phyloP scores from a whole-genome alignment of 163 green algal species.

The Chloromonas sp. region DNA sequence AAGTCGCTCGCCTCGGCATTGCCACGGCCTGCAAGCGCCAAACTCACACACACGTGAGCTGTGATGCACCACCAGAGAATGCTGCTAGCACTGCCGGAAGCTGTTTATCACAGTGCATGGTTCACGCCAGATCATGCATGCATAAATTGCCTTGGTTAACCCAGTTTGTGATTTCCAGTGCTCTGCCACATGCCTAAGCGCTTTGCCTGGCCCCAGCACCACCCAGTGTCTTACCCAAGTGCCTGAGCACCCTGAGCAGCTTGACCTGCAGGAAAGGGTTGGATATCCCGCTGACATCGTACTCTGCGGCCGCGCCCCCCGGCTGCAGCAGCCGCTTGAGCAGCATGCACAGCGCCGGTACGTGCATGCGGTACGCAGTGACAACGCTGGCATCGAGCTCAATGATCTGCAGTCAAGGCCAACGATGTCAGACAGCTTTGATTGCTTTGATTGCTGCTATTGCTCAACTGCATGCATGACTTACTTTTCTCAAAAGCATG shows the following conservation, averaged over 20 bases:
- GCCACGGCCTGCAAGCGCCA: slow-evolving; percentile 43
- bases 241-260: slow-evolving; percentile 81
- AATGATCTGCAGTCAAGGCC: not conserved
- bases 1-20: slow-evolving; percentile 78
- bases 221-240: slow-evolving; percentile 50
- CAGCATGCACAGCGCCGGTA: slow-evolving; percentile 66
- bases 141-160: too few relatives aligned
- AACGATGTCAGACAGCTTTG: too few relatives aligned
- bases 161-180: too few relatives aligned
- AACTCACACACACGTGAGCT: too few relatives aligned
- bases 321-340: slow-evolving; percentile 58
- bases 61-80: not conserved
- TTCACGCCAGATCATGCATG: too few relatives aligned
- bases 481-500: too few relatives aligned
- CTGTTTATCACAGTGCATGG: too few relatives aligned
- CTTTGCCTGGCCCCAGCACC: not conserved
- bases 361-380: slow-evolving; percentile 45
- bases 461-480: too few relatives aligned
- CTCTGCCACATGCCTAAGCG: not conserved
- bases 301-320: slow-evolving; percentile 63
- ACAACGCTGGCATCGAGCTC: slow-evolving; percentile 36
- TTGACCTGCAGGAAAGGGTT: slow-evolving; percentile 96
- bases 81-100: not conserved
- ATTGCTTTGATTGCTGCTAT: too few relatives aligned
- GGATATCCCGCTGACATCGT: slow-evolving; percentile 89